Conservation (phyloP, 192 early-diverging fungal species). For the Ambispora gerdemannii region DNA sequence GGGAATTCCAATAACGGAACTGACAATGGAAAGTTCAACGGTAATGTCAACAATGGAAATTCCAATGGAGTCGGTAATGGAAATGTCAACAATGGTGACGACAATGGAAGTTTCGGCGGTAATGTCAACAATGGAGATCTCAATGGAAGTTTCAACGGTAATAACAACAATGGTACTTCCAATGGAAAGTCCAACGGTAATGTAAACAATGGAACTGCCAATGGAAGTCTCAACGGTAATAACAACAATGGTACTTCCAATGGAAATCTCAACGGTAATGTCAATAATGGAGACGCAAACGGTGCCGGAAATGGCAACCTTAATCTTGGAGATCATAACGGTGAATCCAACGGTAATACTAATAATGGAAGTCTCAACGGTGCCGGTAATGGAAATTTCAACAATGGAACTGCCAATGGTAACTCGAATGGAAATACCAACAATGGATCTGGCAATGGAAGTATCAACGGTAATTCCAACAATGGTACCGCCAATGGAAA, state of each 20-base stretch:
- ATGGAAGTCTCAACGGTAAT: neutral
- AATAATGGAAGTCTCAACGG: too few relatives aligned
- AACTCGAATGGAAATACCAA: too few relatives aligned
- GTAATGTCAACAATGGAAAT: neutral
- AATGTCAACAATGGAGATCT: neutral
- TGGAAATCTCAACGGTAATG: neutral
- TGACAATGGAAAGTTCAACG: neutral
- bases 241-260: neutral
- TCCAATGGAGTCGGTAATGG: neutral
- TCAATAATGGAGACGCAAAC: neutral
- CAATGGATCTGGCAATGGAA: too few relatives aligned
- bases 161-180: neutral
- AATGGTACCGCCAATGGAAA: too few relatives aligned
- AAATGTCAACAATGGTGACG: neutral
- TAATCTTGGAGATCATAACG: too few relatives aligned
- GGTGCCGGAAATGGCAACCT: neutral
- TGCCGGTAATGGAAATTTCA: too few relatives aligned
- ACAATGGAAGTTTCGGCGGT: neutral
- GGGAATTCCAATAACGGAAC: neutral
- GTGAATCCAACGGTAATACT: too few relatives aligned
- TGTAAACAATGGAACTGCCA: neutral
- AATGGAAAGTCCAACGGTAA: neutral
- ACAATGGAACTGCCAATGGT: too few relatives aligned
- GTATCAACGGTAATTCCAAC: too few relatives aligned
- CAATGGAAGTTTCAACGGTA: neutral